phyloP scores from a whole-genome alignment of 1,284 basidiomycete genomes.

The Anthracocystis walkeri region DNA sequence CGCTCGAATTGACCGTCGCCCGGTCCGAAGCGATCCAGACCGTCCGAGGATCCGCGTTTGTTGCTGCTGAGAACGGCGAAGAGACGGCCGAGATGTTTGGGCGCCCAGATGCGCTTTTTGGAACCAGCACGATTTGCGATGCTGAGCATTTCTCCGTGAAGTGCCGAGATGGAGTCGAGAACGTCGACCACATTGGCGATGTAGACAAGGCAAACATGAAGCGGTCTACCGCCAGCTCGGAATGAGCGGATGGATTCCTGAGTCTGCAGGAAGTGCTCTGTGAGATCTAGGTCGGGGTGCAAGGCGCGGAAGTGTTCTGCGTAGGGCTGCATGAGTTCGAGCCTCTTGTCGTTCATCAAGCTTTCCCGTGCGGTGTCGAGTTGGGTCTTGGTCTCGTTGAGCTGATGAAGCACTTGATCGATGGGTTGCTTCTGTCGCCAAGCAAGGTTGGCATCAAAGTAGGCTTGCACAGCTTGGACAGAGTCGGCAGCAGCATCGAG shows the following conservation, averaged over 20 bases:
- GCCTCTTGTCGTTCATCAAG: conserved; percentile 71
- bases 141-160: conserved; percentile 72
- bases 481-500: conserved; percentile 69
- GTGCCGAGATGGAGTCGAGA: conserved; percentile 71
- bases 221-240: conserved; percentile 69
- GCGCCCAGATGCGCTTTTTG: conserved; percentile 73
- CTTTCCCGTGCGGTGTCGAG: conserved; percentile 22
- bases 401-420: conserved; percentile 43
- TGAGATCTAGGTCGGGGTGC: conserved; percentile 40
- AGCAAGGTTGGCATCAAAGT: conserved; percentile 63
- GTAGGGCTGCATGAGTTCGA: conserved; percentile 73
- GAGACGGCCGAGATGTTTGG: conserved; percentile 72
- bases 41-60: conserved; percentile 36
- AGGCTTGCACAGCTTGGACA: conserved; percentile 69
- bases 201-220: conserved; percentile 74
- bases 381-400: conserved; percentile 70
- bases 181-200: conserved; percentile 72
- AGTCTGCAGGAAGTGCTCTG: conserved; percentile 41
- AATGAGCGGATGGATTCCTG: conserved; percentile 30
- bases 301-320: conserved; percentile 43
- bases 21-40: conserved; percentile 31
- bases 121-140: conserved; percentile 71
- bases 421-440: conserved; percentile 51
- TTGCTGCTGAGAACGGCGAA: conserved; percentile 61
- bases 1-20: conserved; percentile 32